Conservation (phyloP, 305 asterid species). For the Plantago rigida region DNA sequence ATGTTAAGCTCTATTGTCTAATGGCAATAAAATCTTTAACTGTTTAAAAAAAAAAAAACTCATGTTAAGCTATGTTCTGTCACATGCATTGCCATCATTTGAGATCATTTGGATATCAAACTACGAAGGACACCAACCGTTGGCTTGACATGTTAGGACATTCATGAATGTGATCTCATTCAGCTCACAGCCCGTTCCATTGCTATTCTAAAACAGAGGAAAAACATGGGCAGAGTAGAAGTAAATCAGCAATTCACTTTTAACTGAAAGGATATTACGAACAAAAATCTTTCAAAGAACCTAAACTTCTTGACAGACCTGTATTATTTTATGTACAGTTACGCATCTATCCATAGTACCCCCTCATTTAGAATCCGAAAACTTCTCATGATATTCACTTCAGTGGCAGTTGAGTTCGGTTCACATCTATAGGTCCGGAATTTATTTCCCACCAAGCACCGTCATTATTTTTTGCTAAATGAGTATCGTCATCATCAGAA, state of each 20-base stretch:
- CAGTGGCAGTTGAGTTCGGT: constrained; percentile 11
- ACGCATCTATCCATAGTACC: background rate
- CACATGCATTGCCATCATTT: background rate
- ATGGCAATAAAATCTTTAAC: too few relatives aligned
- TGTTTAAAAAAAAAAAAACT: too few relatives aligned
- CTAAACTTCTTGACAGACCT: background rate
- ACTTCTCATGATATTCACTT: constrained; percentile 9
- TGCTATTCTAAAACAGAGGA: background rate
- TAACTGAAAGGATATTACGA: too few relatives aligned
- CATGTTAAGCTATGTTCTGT: background rate
- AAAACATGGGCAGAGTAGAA: too few relatives aligned
- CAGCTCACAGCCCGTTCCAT: too few relatives aligned
- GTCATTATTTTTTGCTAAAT: constrained; percentile 28
- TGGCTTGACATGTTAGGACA: too few relatives aligned
- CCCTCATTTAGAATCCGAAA: background rate
- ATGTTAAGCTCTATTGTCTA: background rate
- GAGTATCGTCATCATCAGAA: constrained; percentile 36
- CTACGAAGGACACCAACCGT: too few relatives aligned
- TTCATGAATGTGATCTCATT: too few relatives aligned
- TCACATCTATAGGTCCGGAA: constrained; percentile 21
- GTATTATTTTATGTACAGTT: background rate
- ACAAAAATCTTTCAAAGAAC: too few relatives aligned
- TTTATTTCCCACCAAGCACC: constrained; percentile 68
- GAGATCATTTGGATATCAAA: too few relatives aligned
- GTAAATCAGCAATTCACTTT: background rate